Conservation (phyloP, 768 basidiomycete genomes). For the Phlegmacium glaucopus region DNA sequence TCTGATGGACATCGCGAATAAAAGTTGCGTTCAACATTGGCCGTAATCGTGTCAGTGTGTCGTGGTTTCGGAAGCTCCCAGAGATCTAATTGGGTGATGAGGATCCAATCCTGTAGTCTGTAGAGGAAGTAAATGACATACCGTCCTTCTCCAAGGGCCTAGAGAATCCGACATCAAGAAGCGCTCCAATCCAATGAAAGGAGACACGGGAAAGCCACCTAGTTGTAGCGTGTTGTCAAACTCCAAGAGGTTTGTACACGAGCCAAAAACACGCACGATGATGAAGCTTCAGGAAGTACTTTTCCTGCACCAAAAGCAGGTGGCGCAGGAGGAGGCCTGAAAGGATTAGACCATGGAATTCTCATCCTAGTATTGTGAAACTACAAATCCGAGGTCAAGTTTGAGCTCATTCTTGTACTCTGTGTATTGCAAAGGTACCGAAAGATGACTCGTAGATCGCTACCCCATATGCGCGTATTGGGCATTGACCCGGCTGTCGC, state of each 20-base stretch:
- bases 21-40: constrained; percentile 42
- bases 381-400: background rate
- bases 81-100: constrained; percentile 36
- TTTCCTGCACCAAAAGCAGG: constrained; percentile 46
- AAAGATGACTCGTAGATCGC: too few species aligned
- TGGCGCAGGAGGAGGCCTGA: constrained; percentile 42
- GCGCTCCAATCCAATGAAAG: constrained; percentile 52
- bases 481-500: too few species aligned
- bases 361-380: constrained; percentile 14
- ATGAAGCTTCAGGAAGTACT: constrained; percentile 39
- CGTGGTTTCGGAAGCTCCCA: constrained; percentile 44
- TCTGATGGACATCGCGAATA: constrained; percentile 49
- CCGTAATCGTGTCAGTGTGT: constrained; percentile 36
- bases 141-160: constrained; percentile 57
- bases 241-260: background rate
- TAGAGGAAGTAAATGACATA: constrained; percentile 14
- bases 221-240: background rate
- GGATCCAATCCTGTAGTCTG: background rate
- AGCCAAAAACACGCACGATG: constrained; percentile 29
- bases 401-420: too few species aligned
- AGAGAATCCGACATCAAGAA: constrained; percentile 56
- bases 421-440: too few species aligned
- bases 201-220: constrained; percentile 42
- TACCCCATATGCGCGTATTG: too few species aligned
- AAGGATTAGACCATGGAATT: constrained; percentile 26